Evolutionary conservation across 2,329 filamentous ascomycete genomes (phyloP), one percentile per base, ranked within the genome.

Genomic region (Trichoderma semiorbis): DNA sequence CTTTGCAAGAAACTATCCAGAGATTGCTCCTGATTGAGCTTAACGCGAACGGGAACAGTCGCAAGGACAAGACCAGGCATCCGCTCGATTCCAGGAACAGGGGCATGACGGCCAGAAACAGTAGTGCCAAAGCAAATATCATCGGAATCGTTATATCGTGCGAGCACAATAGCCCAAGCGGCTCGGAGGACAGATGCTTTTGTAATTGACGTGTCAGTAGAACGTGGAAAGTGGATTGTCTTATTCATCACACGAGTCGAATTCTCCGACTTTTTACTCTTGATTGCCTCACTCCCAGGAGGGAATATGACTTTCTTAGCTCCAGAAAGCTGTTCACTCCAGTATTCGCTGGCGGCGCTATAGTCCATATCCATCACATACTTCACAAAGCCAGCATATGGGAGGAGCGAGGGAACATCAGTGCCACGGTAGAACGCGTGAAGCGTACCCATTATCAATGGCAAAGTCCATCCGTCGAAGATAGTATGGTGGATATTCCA

Each of bases 131-230:
- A 77, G 21, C 70, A 50, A n/a, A 76, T 63, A 60, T 71, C 73
- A 28, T 71, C 69, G 5, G 73, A 79, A 72, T 50, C 78, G 72
- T 82, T 78, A 67, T 84, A 83, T 3, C 80, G 74, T 0, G 79
- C 79, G 1, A 82, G 77, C 5, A 84, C 77, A 10, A 86, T 66
- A 2, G 77, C 71, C 75, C 77, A 78, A 4, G 79, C 77, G 0
- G 78, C 77, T 10, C 78, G 75, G n/a, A 78, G 69, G 3, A 78
- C 39, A 1, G 74, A 76, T 0, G 78, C 74, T 5, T 75, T 50
- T 0, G 76, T 77, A 21, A 76, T 71, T 21, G 60, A 74, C 7
- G 39, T 65, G 5, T 34, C 67, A 43, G 64, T 70, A 36, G 50
- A 73, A 5, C 26, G 39, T 34, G 39, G 58, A 53, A 57, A 70